These are phyloP conservation scores for Hsuehochloa calcarea DNA, from an alignment of 176 grass and related monocot genomes.

Conservation along the genomic window DNA sequence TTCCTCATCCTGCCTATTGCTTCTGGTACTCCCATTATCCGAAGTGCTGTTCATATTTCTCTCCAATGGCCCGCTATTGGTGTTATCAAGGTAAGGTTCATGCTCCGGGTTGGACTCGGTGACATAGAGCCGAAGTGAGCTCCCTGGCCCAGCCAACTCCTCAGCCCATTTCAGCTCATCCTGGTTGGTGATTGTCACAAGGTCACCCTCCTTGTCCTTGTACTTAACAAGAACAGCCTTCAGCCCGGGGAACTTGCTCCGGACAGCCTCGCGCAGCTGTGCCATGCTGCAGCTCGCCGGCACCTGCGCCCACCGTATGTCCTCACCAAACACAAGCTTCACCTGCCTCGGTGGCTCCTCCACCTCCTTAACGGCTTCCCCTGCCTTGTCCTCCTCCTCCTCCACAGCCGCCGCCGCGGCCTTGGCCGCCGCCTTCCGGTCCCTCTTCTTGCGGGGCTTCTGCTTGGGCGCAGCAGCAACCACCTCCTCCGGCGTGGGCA, in stretches of 20 bases:
- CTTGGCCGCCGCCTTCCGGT: constrained; percentile 2
- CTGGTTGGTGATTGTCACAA: constrained; percentile 87
- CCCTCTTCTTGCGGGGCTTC: constrained; percentile 64
- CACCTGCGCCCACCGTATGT: constrained; percentile 85
- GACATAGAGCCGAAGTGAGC: constrained; percentile 72
- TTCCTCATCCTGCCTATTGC: constrained; percentile 53
- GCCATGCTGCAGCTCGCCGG: constrained; percentile 62
- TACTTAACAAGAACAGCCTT: constrained; percentile 82
- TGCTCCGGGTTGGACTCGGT: constrained; percentile 65
- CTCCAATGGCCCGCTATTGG: constrained; percentile 27
- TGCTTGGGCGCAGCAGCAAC: constrained; percentile 56
- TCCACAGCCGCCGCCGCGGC: constrained; percentile 28
- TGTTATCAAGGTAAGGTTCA: constrained; percentile 48
- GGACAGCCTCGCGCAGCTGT: constrained; percentile 61
- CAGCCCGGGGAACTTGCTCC: constrained; percentile 69
- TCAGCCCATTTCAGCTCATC: constrained; percentile 83
- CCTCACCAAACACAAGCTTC: constrained; percentile 86
- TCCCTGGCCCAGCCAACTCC: constrained; percentile 53
- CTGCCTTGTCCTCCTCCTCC: constrained; percentile 33
- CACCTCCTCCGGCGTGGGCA: constrained; percentile 54
- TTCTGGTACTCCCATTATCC: constrained; percentile 54
- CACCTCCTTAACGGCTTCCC: constrained; percentile 27
- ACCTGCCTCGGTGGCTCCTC: constrained; percentile 54
- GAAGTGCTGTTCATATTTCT: constrained; percentile 41
- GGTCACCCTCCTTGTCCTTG: constrained; percentile 86